Evolutionary conservation across 2,329 filamentous ascomycete species (phyloP), one percentile per base, ranked within the genome.

Genomic region (Penicillium rolfsii): DNA sequence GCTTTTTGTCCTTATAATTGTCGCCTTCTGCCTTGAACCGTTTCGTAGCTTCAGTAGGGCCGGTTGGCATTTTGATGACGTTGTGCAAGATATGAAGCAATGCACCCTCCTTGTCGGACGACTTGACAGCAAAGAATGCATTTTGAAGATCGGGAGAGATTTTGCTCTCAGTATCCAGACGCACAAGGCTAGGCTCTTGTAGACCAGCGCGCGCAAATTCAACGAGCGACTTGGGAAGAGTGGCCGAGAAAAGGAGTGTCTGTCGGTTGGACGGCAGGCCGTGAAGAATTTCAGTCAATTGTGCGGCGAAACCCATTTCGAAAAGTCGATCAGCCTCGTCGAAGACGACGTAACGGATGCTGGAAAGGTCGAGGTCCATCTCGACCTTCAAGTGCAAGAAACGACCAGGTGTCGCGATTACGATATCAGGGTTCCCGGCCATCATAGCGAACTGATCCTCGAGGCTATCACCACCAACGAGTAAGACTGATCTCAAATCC

Each of bases 301-400:
- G 95, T 3, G 91, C 88, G 4, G 93, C 93, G 74, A 99, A 99
- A 69, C 95, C 96, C 94, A 99, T 97, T 74, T 99, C 95, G 77
- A 99, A 99, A 22, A 99, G 82, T 57, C 95, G 87, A 82, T 99
- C 95, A 1, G 95, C 95, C 77, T 99, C 95, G 74, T 99, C 95
- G 66, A 99, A 99, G 8, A 99, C 95, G 26, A 97, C 91, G 72
- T 99, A 99, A 68, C 87, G 86, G 63, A 99, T 89, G 4, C 92
- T 96, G 0, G 89, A 92, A n/a, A 99, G 80, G 71, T 97, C 91
- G 55, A 99, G 79, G 9, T 84, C 84, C 96, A 99, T 99, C 74
- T 99, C 95, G 22, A 98, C 94, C 79, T 98, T 96, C 65, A 99
- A 79, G 82, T 99, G 95, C 67, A 99, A 81, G 70, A 99, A 99